Base-by-base conservation (phyloP, 306 rosid species). In the Erythrophleum fordii region DNA sequence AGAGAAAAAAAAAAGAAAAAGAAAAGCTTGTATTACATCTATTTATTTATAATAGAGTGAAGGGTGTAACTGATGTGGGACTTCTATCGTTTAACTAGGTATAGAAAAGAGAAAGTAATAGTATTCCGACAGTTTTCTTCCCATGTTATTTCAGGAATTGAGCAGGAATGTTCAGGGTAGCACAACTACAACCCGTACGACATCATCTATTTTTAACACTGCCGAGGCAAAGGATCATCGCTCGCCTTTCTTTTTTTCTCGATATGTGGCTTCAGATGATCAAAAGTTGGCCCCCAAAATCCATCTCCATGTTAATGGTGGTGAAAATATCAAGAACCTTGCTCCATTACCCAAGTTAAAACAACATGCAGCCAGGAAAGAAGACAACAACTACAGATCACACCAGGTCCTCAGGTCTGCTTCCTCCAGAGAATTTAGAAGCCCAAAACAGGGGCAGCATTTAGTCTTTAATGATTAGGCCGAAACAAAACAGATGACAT, bases 401-500 rank as follows among this genome's bases (percentile, higher is more conserved):
- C 80, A 76, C 56, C 89, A 69, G 37, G 70, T 85, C 72, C 83
- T 77, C 73, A 92, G 92, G 91, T 92, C 94, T 48, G 70, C 85
- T 77, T 89, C 97, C 75, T 85, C 92, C 11, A 85, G 95, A 91
- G 97, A 92, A 76, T 88, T 85, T 65, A 88, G 89, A 86, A 83
- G 67, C 73, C 53, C 68, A 25, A 69, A 55, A 77, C 35, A 22
- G 37, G 82, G 83, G 61, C 79, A 86, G 68, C 85, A 53, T 46
- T 71, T 92, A 39, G 69, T 81, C 39, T 81, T 80, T 82, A 83
- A 84, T 79, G 82, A 62, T 20, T n/a, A 25, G 75, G 77, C 18
- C 11, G 4, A 22, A 34, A 35, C 18, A 7, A 31, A 17, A 35
- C 41, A n/a, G 28, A 2, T 52, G 31, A 37, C 51, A 37, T 20